Conservation (phyloP, 2,329 filamentous ascomycete species). For the Xylaria sp. region DNA sequence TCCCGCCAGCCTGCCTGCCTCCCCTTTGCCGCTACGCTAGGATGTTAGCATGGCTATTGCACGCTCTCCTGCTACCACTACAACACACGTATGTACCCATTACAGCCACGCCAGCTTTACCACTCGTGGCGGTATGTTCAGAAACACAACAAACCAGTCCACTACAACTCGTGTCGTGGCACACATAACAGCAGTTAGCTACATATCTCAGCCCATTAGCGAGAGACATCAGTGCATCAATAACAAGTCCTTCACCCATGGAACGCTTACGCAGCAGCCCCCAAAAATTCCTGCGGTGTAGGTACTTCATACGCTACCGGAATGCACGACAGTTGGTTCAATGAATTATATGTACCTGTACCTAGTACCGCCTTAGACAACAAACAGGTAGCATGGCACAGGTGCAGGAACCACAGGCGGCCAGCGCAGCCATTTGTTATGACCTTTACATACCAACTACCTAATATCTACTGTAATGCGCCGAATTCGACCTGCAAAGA, state of each 20-base stretch:
- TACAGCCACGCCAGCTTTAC: neutral
- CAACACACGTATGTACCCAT: no score
- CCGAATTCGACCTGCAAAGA: neutral
- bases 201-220: slow-evolving; percentile 11
- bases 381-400: slow-evolving; percentile 14
- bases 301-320: slow-evolving; percentile 1
- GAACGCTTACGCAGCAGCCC: slow-evolving; percentile 7
- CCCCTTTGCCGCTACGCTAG: slow-evolving; percentile 18
- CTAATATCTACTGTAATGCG: neutral
- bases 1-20: no score
- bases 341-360: slow-evolving; percentile 13
- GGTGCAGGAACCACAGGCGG: slow-evolving; percentile 12
- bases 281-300: slow-evolving; percentile 15
- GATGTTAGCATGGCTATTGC: slow-evolving; percentile 4
- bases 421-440: slow-evolving; percentile 1
- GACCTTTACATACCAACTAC: neutral
- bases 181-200: neutral
- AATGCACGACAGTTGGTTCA: slow-evolving; percentile 18
- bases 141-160: slow-evolving; percentile 18
- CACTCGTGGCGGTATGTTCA: slow-evolving; percentile 19
- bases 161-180: neutral
- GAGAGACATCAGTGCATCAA: neutral
- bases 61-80: no score
- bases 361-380: slow-evolving; percentile 15
- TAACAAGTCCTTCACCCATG: neutral